Percentiles rank a stretch among this genome's conserved stretches.
These are phyloP conservation scores for Lactifluus rugatus DNA, from an alignment of 768 basidiomycete genomes.

Conservation along the genomic window DNA sequence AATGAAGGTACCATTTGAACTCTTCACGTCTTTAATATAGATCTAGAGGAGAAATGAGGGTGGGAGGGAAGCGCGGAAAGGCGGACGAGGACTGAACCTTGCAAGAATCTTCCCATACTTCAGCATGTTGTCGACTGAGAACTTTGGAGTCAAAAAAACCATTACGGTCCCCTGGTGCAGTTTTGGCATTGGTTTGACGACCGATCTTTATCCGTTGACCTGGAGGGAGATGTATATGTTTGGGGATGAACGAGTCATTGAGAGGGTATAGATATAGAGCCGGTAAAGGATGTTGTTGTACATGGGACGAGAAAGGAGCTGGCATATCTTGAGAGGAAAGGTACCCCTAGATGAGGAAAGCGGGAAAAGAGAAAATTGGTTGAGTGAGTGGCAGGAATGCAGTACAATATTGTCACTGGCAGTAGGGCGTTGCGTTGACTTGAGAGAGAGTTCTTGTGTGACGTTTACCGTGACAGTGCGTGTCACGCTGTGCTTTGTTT, in stretches of 20 bases:
- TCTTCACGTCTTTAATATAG: conserved; percentile 97
- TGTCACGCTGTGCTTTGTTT: background rate
- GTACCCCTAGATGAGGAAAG: background rate
- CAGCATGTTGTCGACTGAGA: conserved; percentile 88
- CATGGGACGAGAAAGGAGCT: conserved; percentile 14
- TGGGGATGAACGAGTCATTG: conserved; percentile 90
- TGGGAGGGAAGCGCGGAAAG: conserved; percentile 13
- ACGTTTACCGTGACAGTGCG: background rate
- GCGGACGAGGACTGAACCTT: conserved; percentile 49
- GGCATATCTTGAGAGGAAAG: conserved; percentile 7
- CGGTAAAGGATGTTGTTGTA: conserved; percentile 23
- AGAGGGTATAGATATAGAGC: conserved; percentile 64
- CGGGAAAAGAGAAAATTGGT: background rate
- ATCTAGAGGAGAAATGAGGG: conserved; percentile 44
- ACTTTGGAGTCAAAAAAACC: conserved; percentile 98
- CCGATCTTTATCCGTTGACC: conserved; percentile 82
- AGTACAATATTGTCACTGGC: background rate
- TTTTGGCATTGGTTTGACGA: conserved; percentile 92
- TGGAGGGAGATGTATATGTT: conserved; percentile 74
- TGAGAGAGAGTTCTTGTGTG: no score
- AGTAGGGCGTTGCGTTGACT: no score
- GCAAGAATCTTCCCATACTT: conserved; percentile 90
- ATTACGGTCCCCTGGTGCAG: conserved; percentile 83
- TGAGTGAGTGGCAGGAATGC: conserved; percentile 1
- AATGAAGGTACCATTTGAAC: conserved; percentile 96